Conservation (phyloP, 148 eudicot species). For the Beta vulgaris region DNA sequence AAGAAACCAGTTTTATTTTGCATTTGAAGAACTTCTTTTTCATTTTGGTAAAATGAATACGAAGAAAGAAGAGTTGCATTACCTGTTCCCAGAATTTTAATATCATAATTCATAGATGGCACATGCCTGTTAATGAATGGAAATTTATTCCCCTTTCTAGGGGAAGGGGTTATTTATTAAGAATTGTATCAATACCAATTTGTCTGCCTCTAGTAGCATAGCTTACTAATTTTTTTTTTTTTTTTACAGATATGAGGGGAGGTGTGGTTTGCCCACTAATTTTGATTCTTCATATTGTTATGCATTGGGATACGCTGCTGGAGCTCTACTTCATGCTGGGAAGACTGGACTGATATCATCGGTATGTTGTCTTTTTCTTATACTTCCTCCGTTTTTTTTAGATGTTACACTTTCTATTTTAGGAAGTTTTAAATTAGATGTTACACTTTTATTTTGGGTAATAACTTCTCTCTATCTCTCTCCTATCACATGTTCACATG, state of each 20-base stretch:
- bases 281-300: constrained; percentile 95
- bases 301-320: constrained; percentile 96
- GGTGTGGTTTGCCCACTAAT: constrained; percentile 96
- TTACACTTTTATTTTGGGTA: no score
- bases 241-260: constrained; percentile 77
- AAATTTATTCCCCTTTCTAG: background rate
- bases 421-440: no score
- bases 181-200: background rate
- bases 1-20: background rate
- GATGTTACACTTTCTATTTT: no score
- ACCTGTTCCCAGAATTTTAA: background rate
- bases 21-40: background rate
- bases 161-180: background rate
- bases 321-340: constrained; percentile 87
- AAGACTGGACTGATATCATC: constrained; percentile 96
- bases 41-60: background rate
- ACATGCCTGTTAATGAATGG: no score
- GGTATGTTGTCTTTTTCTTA: constrained; percentile 38
- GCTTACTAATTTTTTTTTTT: constrained; percentile 7
- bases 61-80: background rate
- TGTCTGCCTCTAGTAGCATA: background rate
- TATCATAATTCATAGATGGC: no score
- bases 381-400: no score
- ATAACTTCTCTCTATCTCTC: no score
- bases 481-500: no score